Conservation (phyloP, 257 asterid genomes). For the Petunia axillaris region DNA sequence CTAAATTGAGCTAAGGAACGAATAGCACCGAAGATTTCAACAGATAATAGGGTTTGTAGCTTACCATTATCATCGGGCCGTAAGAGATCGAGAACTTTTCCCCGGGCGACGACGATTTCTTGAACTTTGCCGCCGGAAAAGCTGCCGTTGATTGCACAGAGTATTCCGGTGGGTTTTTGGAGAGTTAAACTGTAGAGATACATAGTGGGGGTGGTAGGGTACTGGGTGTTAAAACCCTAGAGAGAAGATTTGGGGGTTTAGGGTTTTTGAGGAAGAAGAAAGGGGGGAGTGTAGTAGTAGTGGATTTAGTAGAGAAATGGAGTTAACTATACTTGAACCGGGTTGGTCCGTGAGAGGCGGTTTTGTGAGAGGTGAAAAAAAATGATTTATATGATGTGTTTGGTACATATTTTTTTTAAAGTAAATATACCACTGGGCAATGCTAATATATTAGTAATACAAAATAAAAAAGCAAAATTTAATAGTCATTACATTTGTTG, state of each 20-base stretch:
- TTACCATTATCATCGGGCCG: slow-evolving; percentile 98
- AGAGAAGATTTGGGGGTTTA: slow-evolving; percentile 4
- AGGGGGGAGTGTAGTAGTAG: background rate
- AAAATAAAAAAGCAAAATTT: no score
- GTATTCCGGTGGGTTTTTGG: slow-evolving; percentile 86
- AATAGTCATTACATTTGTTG: no score
- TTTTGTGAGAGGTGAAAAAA: no score
- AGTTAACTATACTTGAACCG: background rate
- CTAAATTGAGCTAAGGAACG: slow-evolving; percentile 98
- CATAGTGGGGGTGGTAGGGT: slow-evolving; percentile 43
- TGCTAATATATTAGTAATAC: no score
- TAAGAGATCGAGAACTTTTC: slow-evolving; percentile 88
- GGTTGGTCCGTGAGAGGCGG: no score
- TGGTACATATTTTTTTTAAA: no score
- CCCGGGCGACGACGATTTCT: slow-evolving; percentile 92
- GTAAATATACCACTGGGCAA: no score
- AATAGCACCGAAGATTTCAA: slow-evolving; percentile 86
- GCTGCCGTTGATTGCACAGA: slow-evolving; percentile 89
- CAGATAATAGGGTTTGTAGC: slow-evolving; percentile 83
- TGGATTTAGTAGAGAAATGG: background rate
- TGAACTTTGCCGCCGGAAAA: slow-evolving; percentile 93
- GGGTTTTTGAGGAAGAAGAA: slow-evolving; percentile 9
- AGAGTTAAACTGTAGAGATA: slow-evolving; percentile 91
- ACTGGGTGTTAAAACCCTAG: slow-evolving; percentile 35
- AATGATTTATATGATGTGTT: no score